A percentile compares a stretch with the other conserved stretches of the same genome.
phyloP scores from a whole-genome alignment of 306 rosid species.

The Rosa persica region DNA sequence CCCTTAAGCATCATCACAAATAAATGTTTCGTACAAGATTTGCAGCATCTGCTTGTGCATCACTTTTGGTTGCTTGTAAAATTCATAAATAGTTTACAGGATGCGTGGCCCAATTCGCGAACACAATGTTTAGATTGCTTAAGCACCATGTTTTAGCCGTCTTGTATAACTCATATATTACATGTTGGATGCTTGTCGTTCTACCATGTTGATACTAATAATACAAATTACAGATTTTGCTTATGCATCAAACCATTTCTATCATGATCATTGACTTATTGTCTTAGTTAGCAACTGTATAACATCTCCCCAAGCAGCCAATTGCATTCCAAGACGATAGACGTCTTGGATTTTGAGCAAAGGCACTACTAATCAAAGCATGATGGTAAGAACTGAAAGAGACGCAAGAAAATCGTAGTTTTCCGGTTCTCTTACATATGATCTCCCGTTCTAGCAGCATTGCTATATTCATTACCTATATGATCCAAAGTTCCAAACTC shows the following conservation, averaged over 20 bases:
- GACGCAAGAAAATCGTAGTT: too few relatives aligned
- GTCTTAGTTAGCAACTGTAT: too few relatives aligned
- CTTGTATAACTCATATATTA: slow-evolving; percentile 11
- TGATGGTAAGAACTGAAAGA: too few relatives aligned
- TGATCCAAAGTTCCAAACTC: neutral
- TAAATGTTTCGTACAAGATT: neutral
- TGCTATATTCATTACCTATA: neutral
- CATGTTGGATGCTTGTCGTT: slow-evolving; percentile 21
- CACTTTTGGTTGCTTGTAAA: slow-evolving; percentile 14
- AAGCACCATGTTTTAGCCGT: slow-evolving; percentile 2
- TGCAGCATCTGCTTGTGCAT: neutral
- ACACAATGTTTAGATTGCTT: neutral
- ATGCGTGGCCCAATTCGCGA: neutral
- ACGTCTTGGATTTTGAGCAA: too few relatives aligned
- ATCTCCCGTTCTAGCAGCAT: neutral
- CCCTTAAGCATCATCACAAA: slow-evolving; percentile 72
- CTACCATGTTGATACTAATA: slow-evolving; percentile 22
- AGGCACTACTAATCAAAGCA: too few relatives aligned
- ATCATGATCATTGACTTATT: too few relatives aligned
- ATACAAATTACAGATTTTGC: slow-evolving; percentile 1
- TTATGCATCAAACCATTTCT: neutral
- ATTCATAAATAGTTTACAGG: slow-evolving; percentile 1
- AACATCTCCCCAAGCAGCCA: neutral
- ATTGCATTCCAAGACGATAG: neutral
- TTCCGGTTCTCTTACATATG: neutral